Base-by-base conservation (phyloP, 1,284 basidiomycete species). In the Cryptococcus sp. region DNA sequence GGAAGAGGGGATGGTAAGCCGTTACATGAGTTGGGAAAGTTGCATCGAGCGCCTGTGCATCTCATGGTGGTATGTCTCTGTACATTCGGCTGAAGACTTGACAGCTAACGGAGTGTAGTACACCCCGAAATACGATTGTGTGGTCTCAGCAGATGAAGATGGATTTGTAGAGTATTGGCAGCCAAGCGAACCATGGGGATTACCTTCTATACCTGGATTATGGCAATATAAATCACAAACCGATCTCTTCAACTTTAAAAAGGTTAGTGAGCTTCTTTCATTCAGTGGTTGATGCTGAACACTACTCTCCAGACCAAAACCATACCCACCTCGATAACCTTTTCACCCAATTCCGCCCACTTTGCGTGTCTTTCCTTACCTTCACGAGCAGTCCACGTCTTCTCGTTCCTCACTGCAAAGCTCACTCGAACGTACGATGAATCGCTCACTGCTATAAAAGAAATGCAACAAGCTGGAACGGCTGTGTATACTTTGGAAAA, bases 111-210 rank as follows among this genome's bases (percentile, higher is more conserved):
- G 52, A 4, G 31, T 15, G 14, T 61, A 96, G 90, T 98, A 93
- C 79, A 93, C 90, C 58, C 85, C 94, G 61, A 82, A 82, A 65
- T 94, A 88, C 72, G 87, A 98, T 70, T 89, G 87, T 7, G 91
- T 98, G 15, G 82, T 99, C 7, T 97, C 95, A 4, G 91, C 91
- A 3, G 96, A 99, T 69, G 88, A 94, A 70, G 86, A 84, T 11
- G 96, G 96, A 0, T 96, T 98, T 70, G 79, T 99, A 51, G 96
- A 99, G 74, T 98, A 96, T 75, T 99, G 96, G 96, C 84, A 86
- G 68, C 91, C 93, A 0, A 77, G 73, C 7, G 91, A 95, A 66
- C 89, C 90, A 1, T 97, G 92, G 67, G 86, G 86, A 50, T 79
- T 86, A 42, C 94, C 95, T 0, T 86, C 85, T 62, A 80, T 89